Conservation (phyloP, 1,139 yeast genomes). For the Yamadazyma atlantica region DNA sequence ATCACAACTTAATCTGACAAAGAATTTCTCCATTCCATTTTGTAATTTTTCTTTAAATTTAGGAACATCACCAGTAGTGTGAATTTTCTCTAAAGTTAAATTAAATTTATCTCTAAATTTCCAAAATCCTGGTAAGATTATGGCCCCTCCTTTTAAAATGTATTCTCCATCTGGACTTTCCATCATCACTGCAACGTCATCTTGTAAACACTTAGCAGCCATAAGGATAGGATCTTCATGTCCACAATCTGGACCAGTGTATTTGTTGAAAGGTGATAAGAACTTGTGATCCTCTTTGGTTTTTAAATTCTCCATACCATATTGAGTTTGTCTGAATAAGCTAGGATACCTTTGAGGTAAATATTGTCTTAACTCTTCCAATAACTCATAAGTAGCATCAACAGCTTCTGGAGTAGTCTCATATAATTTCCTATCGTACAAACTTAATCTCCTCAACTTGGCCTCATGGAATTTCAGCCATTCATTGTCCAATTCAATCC, state of each 20-base stretch:
- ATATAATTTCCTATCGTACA: slow-evolving; percentile 47
- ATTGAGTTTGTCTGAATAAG: slow-evolving; percentile 43
- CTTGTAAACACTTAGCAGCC: slow-evolving; percentile 61
- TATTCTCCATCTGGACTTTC: slow-evolving; percentile 58
- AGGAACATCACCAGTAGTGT: slow-evolving; percentile 66
- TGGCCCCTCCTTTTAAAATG: slow-evolving; percentile 57
- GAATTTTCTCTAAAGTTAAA: slow-evolving; percentile 55
- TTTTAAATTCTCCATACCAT: slow-evolving; percentile 50
- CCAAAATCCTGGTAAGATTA: slow-evolving; percentile 67
- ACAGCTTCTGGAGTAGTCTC: slow-evolving; percentile 53
- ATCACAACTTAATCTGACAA: slow-evolving; percentile 52
- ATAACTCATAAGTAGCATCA: slow-evolving; percentile 56
- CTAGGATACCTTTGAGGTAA: slow-evolving; percentile 61
- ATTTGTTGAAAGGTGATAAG: slow-evolving; percentile 13
- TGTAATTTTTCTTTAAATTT: slow-evolving; percentile 57
- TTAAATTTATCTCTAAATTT: slow-evolving; percentile 56
- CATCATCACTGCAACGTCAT: slow-evolving; percentile 66
- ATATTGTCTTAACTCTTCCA: slow-evolving; percentile 52
- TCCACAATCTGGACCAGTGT: slow-evolving; percentile 11
- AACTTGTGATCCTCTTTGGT: slow-evolving; percentile 47
- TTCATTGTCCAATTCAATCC: slow-evolving; percentile 69
- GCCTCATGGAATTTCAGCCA: slow-evolving; percentile 56
- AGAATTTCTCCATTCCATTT: slow-evolving; percentile 65
- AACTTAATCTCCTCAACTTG: slow-evolving; percentile 48
- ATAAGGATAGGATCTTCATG: slow-evolving; percentile 56